Base-by-base conservation (phyloP, 257 asterid genomes). In the Mentha longifolia region DNA sequence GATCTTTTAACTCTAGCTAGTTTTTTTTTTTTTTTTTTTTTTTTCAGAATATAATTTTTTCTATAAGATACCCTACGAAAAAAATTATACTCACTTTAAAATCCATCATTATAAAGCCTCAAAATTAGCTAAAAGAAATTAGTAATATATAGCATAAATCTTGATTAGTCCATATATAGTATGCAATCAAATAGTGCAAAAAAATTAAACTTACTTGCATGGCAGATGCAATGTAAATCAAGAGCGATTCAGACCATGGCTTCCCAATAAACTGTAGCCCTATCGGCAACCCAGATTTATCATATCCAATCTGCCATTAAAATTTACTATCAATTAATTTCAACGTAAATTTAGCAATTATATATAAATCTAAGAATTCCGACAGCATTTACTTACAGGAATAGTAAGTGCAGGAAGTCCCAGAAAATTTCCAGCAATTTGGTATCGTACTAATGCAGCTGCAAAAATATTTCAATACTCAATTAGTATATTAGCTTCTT, bases 181-280 rank as follows among this genome's bases (percentile, higher is more conserved):
- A 33, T 35, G 39, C 39, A 45, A 4, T 42, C 15, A 43, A 43
- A 43, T 12, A 45, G 6, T 45, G 54, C 12, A 47, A 5, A 15
- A 50, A 15, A 50, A 1, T 6, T 3, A 17, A 65, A 76, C 89
- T 78, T 85, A 91, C 98, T 76, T 93, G 98, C 89, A 81, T 52
- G 16, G 91, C 87, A 7, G 87, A 89, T 64, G 98, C 95, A 22
- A 87, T 83, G 59, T 86, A 87, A 72, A 93, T 85, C 75, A 91
- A 80, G 70, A 81, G 31, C 14, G 97, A 85, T 65, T 93, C 98
- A 2, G 96, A 86, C 98, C 97, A 93, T 65, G 98, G 96, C 80
- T 80, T 84, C 80, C 98, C 98, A 9, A 93, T 91, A 70, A 91
- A 87, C 60, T 93, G 98, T 69, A 93, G 92, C 22, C 97, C 98